phyloP scores from a whole-genome alignment of 371 early-diverging fungal genomes.

The Rhizomucor miehei region DNA sequence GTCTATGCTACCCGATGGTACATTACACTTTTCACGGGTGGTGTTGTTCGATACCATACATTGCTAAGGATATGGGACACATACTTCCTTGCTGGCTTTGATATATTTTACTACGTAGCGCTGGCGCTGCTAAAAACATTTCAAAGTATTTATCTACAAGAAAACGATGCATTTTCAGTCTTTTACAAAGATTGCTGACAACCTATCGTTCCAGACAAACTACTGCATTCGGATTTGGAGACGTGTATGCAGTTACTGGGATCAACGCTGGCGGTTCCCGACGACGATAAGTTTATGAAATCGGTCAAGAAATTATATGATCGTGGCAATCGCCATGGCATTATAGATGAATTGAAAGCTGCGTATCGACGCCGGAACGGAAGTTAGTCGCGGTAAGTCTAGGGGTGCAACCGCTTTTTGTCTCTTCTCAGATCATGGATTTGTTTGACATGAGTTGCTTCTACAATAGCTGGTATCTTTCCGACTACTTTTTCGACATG shows the following conservation, averaged over 20 bases:
- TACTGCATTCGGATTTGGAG: constrained; percentile 48
- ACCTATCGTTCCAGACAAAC: no score
- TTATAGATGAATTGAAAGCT: background rate
- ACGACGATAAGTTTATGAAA: constrained; percentile 49
- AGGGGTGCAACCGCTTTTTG: no score
- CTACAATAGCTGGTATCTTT: no score
- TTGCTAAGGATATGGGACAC: constrained; percentile 63
- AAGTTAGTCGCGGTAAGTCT: background rate
- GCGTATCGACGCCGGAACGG: background rate
- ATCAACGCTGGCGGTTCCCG: constrained; percentile 49
- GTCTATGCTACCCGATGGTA: constrained; percentile 67
- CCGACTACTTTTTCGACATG: no score
- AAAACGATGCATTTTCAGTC: no score
- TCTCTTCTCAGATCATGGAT: no score
- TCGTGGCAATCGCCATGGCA: constrained; percentile 5
- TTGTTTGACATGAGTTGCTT: no score
- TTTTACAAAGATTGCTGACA: no score
- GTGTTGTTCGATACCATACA: constrained; percentile 56
- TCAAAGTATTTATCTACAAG: no score
- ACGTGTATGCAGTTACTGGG: constrained; percentile 50
- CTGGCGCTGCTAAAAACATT: constrained; percentile 50
- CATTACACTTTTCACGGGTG: constrained; percentile 60
- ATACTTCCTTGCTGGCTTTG: constrained; percentile 55
- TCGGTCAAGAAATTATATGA: constrained; percentile 40
- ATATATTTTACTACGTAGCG: constrained; percentile 58